Base-by-base conservation (phyloP, 2,329 filamentous ascomycete species). In the Xylariaceae sp. region DNA sequence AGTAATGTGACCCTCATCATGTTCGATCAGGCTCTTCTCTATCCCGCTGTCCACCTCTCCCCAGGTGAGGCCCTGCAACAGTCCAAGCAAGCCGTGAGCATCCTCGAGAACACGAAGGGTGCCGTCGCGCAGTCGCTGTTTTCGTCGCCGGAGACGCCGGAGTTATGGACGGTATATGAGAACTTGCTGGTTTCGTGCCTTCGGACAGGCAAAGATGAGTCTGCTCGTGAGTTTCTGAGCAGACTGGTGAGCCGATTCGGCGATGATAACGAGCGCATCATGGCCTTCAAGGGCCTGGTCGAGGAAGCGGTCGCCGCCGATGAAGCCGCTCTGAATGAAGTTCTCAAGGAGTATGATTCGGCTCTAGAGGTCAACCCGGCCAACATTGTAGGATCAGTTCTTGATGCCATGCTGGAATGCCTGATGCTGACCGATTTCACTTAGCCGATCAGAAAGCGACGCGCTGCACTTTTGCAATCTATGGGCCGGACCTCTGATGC, bases 181-280 rank as follows among this genome's bases (percentile, higher is more conserved):
- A 94, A 96, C 71, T 82, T 97, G 15, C 78, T 97, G 66, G 78
- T 94, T 39, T 86, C 91, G 35, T 94, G 90, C 69, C 82, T 99
- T 44, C 88, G 90, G 54, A 92, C 90, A 0, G 89, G 90, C 56
- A 90, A 97, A 73, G 88, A 95, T 67, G 78, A 84, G 64, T 84
- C 89, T 23, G 94, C 94, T 23, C 84, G 85, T 65, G 73, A 86
- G 67, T 90, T 89, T 71, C 81, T 97, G 44, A 84, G 89, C 69
- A 84, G 87, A 62, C 81, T 99, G 51, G 86, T 85, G 3, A 78
- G 83, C 61, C 88, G 94, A 53, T 99, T 99, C 72, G 92, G 93
- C 30, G 78, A 82, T 30, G 80, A 84, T 42, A 96, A 97, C 74
- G 91, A 97, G 75, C 87, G 90, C 65, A 82, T 97, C 54, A 88